Percentiles rank a stretch among this genome's conserved stretches.
phyloP scores from a whole-genome alignment of 2,329 filamentous ascomycete species.

The Hypoxylon sp. region DNA sequence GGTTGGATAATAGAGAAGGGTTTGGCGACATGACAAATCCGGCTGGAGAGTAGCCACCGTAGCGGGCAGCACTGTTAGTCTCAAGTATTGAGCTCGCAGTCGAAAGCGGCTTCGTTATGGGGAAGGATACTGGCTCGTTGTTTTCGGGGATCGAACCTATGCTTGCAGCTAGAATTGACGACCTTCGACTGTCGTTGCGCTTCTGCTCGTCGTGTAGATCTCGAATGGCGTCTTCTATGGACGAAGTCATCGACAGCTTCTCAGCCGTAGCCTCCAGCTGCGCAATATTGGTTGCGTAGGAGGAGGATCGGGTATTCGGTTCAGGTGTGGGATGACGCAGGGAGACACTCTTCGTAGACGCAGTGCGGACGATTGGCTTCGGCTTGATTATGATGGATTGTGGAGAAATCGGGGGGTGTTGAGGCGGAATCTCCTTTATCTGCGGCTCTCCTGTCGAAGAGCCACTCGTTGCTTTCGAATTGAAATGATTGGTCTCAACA shows the following conservation, averaged over 20 bases:
- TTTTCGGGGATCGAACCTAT: conserved; percentile 56
- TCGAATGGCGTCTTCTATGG: conserved; percentile 83
- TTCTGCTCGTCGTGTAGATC: conserved; percentile 80
- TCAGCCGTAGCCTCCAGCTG: conserved; percentile 83
- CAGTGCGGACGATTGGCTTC: conserved; percentile 64
- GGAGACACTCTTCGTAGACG: conserved; percentile 61
- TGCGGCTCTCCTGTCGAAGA: conserved; percentile 21
- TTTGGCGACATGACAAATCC: conserved; percentile 78
- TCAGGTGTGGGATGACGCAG: conserved; percentile 74
- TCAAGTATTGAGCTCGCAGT: conserved; percentile 75
- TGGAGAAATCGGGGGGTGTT: conserved; percentile 31
- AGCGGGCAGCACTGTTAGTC: conserved; percentile 75
- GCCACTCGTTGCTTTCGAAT: conserved; percentile 36
- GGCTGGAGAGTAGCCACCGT: conserved; percentile 78
- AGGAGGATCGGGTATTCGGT: conserved; percentile 71
- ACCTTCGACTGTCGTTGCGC: conserved; percentile 76
- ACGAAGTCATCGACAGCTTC: conserved; percentile 79
- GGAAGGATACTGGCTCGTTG: conserved; percentile 52
- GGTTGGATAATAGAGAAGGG: conserved; percentile 70
- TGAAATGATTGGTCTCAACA: conserved; percentile 16
- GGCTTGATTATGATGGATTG: conserved; percentile 51
- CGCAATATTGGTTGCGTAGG: conserved; percentile 77
- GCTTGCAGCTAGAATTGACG: conserved; percentile 71
- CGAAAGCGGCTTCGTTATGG: conserved; percentile 63
- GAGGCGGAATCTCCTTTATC: conserved; percentile 34